A percentile compares a stretch with the other conserved stretches of the same genome.
phyloP scores from a whole-genome alignment of 176 grass and related monocot genomes.

The Juncus effusus region DNA sequence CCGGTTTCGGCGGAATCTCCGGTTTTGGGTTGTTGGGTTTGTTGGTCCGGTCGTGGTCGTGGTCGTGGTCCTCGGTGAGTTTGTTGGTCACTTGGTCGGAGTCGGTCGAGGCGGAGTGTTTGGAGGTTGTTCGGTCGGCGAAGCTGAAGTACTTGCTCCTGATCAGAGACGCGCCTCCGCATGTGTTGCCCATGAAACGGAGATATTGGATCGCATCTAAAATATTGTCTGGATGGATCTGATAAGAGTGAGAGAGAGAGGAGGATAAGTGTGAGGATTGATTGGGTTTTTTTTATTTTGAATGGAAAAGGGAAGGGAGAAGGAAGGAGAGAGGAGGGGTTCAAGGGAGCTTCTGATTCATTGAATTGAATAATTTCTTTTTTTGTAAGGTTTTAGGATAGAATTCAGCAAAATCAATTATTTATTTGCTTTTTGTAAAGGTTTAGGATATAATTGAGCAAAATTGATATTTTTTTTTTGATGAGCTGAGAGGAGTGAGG shows the following conservation, averaged over 20 bases:
- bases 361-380: not conserved
- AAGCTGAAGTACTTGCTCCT: conserved; percentile 55
- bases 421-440: conserved; percentile 14
- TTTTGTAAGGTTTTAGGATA: not conserved
- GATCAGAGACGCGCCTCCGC: conserved; percentile 56
- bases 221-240: not conserved
- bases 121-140: conserved; percentile 42
- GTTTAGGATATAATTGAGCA: not conserved
- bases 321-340: conserved; percentile 16
- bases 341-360: conserved; percentile 17
- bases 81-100: conserved; percentile 43
- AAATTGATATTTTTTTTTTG: not conserved
- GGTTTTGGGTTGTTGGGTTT: conserved; percentile 27
- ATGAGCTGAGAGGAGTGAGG: not conserved
- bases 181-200: conserved; percentile 99
- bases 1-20: conserved; percentile 23
- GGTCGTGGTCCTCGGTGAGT: conserved; percentile 24
- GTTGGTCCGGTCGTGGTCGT: conserved; percentile 25
- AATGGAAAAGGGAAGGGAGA: not conserved
- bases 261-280: conserved; percentile 13
- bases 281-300: conserved; percentile 11
- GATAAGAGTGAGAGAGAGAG: conserved; percentile 17
- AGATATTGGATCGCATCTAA: conserved; percentile 29
- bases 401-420: not conserved
- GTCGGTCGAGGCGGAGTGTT: conserved; percentile 25